Percentiles rank a stretch among this genome's conserved stretches.
These are phyloP conservation scores for Wickerhamiella azyma DNA, from an alignment of 805 yeast genomes.

Conservation along the genomic window DNA sequence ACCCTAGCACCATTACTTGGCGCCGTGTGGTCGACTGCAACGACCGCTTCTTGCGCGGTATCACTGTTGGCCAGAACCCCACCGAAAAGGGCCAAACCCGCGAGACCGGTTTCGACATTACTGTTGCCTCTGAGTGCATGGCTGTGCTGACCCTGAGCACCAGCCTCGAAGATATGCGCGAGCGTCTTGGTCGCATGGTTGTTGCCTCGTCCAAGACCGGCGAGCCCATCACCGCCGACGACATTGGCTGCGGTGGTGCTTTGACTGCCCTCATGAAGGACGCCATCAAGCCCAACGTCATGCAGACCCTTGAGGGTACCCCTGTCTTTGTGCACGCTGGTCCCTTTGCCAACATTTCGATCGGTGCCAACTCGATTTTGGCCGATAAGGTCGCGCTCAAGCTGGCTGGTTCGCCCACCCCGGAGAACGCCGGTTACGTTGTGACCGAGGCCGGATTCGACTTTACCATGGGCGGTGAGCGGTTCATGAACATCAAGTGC, in stretches of 20 bases:
- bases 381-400: slow-evolving; percentile 90
- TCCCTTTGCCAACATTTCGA: slow-evolving; percentile 93
- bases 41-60: slow-evolving; percentile 78
- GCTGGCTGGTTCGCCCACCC: slow-evolving; percentile 54
- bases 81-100: slow-evolving; percentile 84
- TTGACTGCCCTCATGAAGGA: slow-evolving; percentile 87
- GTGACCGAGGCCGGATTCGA: slow-evolving; percentile 98
- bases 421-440: slow-evolving; percentile 52
- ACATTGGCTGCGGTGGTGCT: slow-evolving; percentile 92
- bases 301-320: slow-evolving; percentile 96
- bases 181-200: slow-evolving; percentile 77
- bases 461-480: slow-evolving; percentile 98
- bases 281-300: slow-evolving; percentile 88
- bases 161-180: slow-evolving; percentile 69
- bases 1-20: slow-evolving; percentile 81
- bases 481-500: slow-evolving; percentile 91
- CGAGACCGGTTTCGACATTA: slow-evolving; percentile 84
- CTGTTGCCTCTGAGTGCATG: slow-evolving; percentile 95
- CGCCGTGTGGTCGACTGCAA: slow-evolving; percentile 89
- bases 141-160: slow-evolving; percentile 81
- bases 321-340: slow-evolving; percentile 98
- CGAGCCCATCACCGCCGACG: slow-evolving; percentile 83
- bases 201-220: slow-evolving; percentile 68
- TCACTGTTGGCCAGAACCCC: slow-evolving; percentile 83
- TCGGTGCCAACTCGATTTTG: slow-evolving; percentile 88